Evolutionary conservation across 495 filamentous ascomycete genomes (phyloP), one percentile per base, ranked within the genome.

Genomic region (Pyrenula massariospora): DNA sequence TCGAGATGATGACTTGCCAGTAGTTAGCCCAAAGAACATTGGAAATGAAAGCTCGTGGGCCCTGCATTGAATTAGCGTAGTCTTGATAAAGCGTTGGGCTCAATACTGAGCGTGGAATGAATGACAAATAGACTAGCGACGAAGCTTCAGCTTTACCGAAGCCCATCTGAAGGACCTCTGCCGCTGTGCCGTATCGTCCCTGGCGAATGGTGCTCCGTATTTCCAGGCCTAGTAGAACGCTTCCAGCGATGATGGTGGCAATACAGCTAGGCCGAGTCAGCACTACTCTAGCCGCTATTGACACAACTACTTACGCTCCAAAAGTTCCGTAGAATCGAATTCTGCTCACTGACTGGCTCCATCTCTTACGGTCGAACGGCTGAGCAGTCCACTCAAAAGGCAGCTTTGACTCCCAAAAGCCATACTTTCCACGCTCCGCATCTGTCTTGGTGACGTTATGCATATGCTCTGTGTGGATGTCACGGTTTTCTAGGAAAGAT

Each of bases 1-100:
- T 54, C 10, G 66, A 67, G 31, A 72, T 57, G 12, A 71, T 54
- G 0, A 67, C 50, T 60, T 75, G 72, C 10, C 66, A 65, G 10
- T 57, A n/a, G 56, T 73, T 72, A 22, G 62, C 65, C 15, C 65
- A 25, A 22, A 70, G 50, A 42, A 42, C 31, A 15, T 42, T 15
- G 31, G 31, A 5, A 42, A 42, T 8, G 31, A 42, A 42, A 15
- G 31, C 5, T 15, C 15, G 5, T 5, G 31, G 5, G 8, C 15
- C 15, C 8, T 42, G 5, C 8, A 42, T 42, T 42, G 31, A 15
- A 42, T 5, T 15, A 42, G 15, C 31, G 31, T 42, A 8, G 31
- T 42, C 8, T 42, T 42, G 31, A 42, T 5, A 42, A 42, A 8
- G 31, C 5, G 5, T 5, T 15, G 15, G 31, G 31, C 5, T 42